A percentile compares a stretch with the other conserved stretches of the same genome.
Conservation (phyloP, 2,329 filamentous ascomycete genomes). For the Fusarium sp. region DNA sequence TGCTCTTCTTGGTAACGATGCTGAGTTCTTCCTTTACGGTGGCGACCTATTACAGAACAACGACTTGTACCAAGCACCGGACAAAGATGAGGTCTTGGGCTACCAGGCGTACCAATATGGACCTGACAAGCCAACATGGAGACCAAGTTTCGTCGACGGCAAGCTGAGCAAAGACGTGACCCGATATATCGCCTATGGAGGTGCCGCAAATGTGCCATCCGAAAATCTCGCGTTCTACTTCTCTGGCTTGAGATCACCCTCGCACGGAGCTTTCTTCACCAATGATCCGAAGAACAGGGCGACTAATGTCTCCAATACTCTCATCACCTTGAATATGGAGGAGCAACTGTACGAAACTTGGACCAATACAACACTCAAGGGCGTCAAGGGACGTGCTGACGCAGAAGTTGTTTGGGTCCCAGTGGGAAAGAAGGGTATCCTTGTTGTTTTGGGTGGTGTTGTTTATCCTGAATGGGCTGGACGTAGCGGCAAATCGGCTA, state of each 20-base stretch:
- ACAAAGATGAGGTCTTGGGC: slow-evolving; percentile 58
- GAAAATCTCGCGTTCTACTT: slow-evolving; percentile 81
- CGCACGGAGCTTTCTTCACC: slow-evolving; percentile 63
- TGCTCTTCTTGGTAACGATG: slow-evolving; percentile 73
- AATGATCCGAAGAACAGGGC: slow-evolving; percentile 55
- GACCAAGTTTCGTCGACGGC: slow-evolving; percentile 57
- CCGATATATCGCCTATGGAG: slow-evolving; percentile 74
- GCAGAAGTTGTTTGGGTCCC: slow-evolving; percentile 81
- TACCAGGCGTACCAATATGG: slow-evolving; percentile 70
- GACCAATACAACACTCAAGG: slow-evolving; percentile 66
- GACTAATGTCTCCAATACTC: slow-evolving; percentile 63
- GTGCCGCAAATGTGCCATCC: slow-evolving; percentile 73
- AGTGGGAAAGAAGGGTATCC: slow-evolving; percentile 79
- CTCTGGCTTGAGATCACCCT: slow-evolving; percentile 68
- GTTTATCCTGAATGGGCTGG: slow-evolving; percentile 67
- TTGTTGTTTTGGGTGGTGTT: slow-evolving; percentile 83
- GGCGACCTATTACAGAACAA: slow-evolving; percentile 61
- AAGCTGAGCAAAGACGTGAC: slow-evolving; percentile 64
- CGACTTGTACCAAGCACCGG: slow-evolving; percentile 55
- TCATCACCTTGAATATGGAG: slow-evolving; percentile 73
- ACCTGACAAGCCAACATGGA: slow-evolving; percentile 57
- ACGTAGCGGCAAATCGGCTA: slow-evolving; percentile 44
- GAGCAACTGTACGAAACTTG: slow-evolving; percentile 65
- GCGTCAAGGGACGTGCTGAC: slow-evolving; percentile 69
- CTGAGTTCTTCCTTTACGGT: slow-evolving; percentile 74